phyloP scores from a whole-genome alignment of 768 basidiomycete species.

The Lactarius evosmus region DNA sequence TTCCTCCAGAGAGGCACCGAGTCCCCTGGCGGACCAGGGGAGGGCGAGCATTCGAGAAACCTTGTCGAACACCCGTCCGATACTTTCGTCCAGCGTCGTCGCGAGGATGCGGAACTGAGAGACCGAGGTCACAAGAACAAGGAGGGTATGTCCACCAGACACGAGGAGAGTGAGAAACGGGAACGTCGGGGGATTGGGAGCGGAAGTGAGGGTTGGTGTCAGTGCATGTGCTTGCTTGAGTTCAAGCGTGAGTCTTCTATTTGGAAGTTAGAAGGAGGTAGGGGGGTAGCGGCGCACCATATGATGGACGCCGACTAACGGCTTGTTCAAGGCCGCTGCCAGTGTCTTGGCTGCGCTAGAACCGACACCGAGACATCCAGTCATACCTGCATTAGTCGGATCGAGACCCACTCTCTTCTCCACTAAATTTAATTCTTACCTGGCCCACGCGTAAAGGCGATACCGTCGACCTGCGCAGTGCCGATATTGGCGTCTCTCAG shows the following conservation, averaged over 20 bases:
- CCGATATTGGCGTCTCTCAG: slow-evolving; percentile 60
- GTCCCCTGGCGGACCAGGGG: slow-evolving; percentile 58
- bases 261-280: slow-evolving; percentile 6
- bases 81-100: slow-evolving; percentile 68
- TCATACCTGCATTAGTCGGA: slow-evolving; percentile 52
- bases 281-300: slow-evolving; percentile 60
- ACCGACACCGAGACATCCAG: slow-evolving; percentile 75
- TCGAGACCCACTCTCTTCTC: background rate
- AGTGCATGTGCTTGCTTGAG: slow-evolving; percentile 84
- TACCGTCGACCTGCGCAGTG: slow-evolving; percentile 68
- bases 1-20: slow-evolving; percentile 78
- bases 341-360: slow-evolving; percentile 83
- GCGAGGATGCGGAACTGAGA: slow-evolving; percentile 66
- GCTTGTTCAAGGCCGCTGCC: slow-evolving; percentile 73
- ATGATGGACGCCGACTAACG: slow-evolving; percentile 88
- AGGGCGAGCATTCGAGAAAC: slow-evolving; percentile 68
- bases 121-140: slow-evolving; percentile 66
- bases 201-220: slow-evolving; percentile 27
- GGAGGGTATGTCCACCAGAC: slow-evolving; percentile 92
- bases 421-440: slow-evolving; percentile 38
- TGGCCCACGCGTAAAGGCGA: slow-evolving; percentile 90
- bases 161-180: slow-evolving; percentile 88
- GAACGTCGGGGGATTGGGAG: slow-evolving; percentile 48
- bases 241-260: slow-evolving; percentile 11
- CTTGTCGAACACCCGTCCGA: slow-evolving; percentile 84